phyloP scores from a whole-genome alignment of 2,329 filamentous ascomycete genomes.

The Colletotrichum filicis region DNA sequence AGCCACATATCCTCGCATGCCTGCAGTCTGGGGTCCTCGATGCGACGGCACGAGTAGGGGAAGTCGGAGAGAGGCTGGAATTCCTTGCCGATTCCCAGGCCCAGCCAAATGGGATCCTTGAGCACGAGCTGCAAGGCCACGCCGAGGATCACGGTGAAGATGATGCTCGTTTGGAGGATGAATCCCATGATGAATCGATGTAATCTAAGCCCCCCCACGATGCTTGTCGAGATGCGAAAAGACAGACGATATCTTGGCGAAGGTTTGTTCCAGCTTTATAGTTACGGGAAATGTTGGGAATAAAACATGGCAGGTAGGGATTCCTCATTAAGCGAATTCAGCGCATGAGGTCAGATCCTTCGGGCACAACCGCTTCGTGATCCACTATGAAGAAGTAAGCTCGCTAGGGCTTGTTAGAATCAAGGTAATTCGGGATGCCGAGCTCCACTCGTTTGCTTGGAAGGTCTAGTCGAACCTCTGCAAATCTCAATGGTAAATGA shows the following conservation, averaged over 20 bases:
- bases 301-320: not conserved
- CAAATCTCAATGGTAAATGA: not conserved
- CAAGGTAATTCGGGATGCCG: not conserved
- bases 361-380: not conserved
- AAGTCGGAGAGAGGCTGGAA: constrained; percentile 43
- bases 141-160: constrained; percentile 34
- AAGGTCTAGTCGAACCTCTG: not conserved
- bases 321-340: not conserved
- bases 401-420: not conserved
- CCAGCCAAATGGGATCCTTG: constrained; percentile 36
- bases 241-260: not conserved
- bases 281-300: not conserved
- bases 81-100: constrained; percentile 38
- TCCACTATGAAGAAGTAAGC: not conserved
- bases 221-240: not conserved
- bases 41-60: constrained; percentile 43
- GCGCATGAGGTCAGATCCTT: not conserved
- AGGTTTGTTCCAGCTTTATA: not conserved
- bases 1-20: constrained; percentile 47
- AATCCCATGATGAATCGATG: constrained; percentile 1
- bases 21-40: constrained; percentile 40
- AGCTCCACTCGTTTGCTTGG: not conserved
- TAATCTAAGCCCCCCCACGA: not conserved
- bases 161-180: constrained; percentile 25
- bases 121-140: constrained; percentile 37